A percentile compares a stretch with the other conserved stretches of the same genome.
Evolutionary conservation across 306 rosid genomes (phyloP).

Genomic region (Prosopis cineraria): DNA sequence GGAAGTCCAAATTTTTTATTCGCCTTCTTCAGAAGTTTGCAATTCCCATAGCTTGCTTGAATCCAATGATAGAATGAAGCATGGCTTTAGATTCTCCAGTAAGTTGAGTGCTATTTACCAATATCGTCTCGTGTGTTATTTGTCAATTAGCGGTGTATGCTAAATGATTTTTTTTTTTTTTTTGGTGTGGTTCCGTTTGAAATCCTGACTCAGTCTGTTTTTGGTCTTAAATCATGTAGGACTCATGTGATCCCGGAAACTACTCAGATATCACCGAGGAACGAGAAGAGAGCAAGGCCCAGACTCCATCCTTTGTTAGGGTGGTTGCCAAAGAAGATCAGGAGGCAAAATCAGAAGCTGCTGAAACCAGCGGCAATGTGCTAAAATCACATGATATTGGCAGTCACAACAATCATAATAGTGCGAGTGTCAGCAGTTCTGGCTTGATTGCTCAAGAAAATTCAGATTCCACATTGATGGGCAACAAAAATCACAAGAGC

Average conservation of each 20-base stretch:
- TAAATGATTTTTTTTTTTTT: neutral
- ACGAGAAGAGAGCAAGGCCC: slow-evolving; percentile 73
- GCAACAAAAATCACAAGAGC: slow-evolving; percentile 46
- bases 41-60: neutral
- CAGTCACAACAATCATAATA: slow-evolving; percentile 35
- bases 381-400: slow-evolving; percentile 43
- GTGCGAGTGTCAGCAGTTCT: slow-evolving; percentile 38
- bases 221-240: slow-evolving; percentile 55
- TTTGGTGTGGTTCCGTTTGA: neutral
- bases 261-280: slow-evolving; percentile 86
- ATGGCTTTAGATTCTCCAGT: neutral
- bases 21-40: neutral
- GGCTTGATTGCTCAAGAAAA: slow-evolving; percentile 51
- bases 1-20: neutral
- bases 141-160: slow-evolving; percentile 7
- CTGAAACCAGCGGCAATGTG: slow-evolving; percentile 40
- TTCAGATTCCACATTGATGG: slow-evolving; percentile 44
- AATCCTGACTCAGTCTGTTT: slow-evolving; percentile 23
- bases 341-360: slow-evolving; percentile 43
- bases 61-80: neutral
- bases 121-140: neutral
- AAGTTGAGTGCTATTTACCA: neutral
- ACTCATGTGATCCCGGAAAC: slow-evolving; percentile 80
- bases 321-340: slow-evolving; percentile 40
- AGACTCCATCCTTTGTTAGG: slow-evolving; percentile 39